Evolutionary conservation across 1,284 basidiomycete genomes (phyloP).

Genomic region (Cutaneotrichosporon sp.): DNA sequence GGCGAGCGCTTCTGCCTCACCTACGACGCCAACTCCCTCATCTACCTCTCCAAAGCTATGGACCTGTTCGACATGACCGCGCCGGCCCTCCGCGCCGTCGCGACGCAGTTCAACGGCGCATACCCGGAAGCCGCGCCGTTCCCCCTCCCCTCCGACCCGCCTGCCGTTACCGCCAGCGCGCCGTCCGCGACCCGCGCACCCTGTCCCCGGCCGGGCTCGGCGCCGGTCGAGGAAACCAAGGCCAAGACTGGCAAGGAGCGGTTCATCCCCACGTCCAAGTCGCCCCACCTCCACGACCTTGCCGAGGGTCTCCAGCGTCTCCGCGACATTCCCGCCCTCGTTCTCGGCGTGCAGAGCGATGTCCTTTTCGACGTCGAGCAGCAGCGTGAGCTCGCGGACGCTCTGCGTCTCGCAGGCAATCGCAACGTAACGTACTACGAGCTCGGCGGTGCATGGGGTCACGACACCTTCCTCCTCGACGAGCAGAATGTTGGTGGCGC

Average conservation of each 20-base stretch:
- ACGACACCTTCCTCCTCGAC: slow-evolving; percentile 91
- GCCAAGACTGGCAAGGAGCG: slow-evolving; percentile 31
- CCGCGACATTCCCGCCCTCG: slow-evolving; percentile 69
- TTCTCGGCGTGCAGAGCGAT: slow-evolving; percentile 94
- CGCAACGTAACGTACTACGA: slow-evolving; percentile 89
- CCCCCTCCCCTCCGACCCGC: slow-evolving; percentile 41
- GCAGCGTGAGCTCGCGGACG: slow-evolving; percentile 91
- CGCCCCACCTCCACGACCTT: slow-evolving; percentile 71
- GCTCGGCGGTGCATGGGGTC: slow-evolving; percentile 95
- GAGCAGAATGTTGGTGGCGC: slow-evolving; percentile 73
- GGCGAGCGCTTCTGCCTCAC: slow-evolving; percentile 96
- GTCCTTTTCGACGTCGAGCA: slow-evolving; percentile 97
- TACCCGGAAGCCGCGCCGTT: slow-evolving; percentile 42
- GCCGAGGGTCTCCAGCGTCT: slow-evolving; percentile 77
- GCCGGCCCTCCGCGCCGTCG: slow-evolving; percentile 67
- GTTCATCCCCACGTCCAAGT: slow-evolving; percentile 55
- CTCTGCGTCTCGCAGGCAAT: slow-evolving; percentile 83
- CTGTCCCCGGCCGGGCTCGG: slow-evolving; percentile 4
- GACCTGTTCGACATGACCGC: slow-evolving; percentile 95
- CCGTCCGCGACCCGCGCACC: slow-evolving; percentile 5
- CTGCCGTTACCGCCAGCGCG: slow-evolving; percentile 21
- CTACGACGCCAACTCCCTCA: slow-evolving; percentile 98
- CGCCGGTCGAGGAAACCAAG: slow-evolving; percentile 4
- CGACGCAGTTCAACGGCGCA: slow-evolving; percentile 40
- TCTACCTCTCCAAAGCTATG: slow-evolving; percentile 99